Evolutionary conservation across 2,329 filamentous ascomycete genomes (phyloP), one percentile per base, ranked within the genome.

Genomic region (Pseudogymnoascus sp.): DNA sequence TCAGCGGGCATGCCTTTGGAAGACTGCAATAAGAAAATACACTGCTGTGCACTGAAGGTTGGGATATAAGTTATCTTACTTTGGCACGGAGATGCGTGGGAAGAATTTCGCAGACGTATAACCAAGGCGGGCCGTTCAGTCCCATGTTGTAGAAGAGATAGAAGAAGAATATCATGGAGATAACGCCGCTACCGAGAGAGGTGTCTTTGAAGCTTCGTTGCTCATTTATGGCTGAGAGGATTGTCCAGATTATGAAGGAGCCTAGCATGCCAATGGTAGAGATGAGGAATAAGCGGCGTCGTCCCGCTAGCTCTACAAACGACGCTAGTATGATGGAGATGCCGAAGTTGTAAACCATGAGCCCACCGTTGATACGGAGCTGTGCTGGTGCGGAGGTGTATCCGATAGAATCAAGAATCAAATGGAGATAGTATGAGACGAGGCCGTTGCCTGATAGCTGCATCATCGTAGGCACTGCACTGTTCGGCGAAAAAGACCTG

Each of bases 81-180:
- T 41, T 43, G 12, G 50, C 50, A 0, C 50, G 50, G n/a, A 56
- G 50, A 22, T 56, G 28, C 6, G 50, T 56, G 0, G 50, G 50
- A 12, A 56, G 50, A 5, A 56, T 56, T 1, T 56, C 50, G 6
- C 50, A 56, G 50, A 56, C 50, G 1, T 56, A 56, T 2, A 56
- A 1, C 50, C 50, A 56, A 0, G 50, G 50, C n/a, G 50, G 50
- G 16, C 50, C 50, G 16, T 56, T 56, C 28, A 56, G 0, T 2
- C 50, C 50, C 50, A 56, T 56, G 6, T 56, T 56, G 28, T 56
- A 56, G 50, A 56, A 56, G n/a, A 56, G 50, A 43, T 72, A 73
- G 65, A 73, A 76, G 7, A 76, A 60, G 62, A 75, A 76, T 16
- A 76, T 70, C 63, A 76, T 72, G 0, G 73, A 72, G 12, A 76